These are phyloP conservation scores for Venturia nashicola DNA, from an alignment of 2,329 filamentous ascomycete genomes.

Conservation along the genomic window DNA sequence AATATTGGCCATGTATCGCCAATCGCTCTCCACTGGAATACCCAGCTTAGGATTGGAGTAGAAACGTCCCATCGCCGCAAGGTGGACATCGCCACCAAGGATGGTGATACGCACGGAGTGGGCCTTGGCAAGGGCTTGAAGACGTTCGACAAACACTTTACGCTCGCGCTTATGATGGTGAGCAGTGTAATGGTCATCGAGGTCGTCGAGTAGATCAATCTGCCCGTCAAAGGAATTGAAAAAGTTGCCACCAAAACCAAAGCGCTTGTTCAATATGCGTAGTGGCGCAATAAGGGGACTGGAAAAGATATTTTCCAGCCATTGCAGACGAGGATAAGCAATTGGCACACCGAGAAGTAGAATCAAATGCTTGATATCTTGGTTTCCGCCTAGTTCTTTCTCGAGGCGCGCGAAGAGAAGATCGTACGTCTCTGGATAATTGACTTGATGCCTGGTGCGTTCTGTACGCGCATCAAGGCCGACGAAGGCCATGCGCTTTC, in stretches of 20 bases:
- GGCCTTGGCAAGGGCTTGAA: slow-evolving; percentile 46
- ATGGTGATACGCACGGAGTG: slow-evolving; percentile 48
- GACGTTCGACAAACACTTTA: slow-evolving; percentile 52
- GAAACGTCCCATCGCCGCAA: slow-evolving; percentile 52
- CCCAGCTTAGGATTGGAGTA: slow-evolving; percentile 47
- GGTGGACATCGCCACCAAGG: slow-evolving; percentile 51
- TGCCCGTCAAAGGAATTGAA: slow-evolving; percentile 90
- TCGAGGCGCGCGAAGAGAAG: slow-evolving; percentile 45
- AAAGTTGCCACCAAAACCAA: slow-evolving; percentile 71
- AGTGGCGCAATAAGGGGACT: slow-evolving; percentile 81
- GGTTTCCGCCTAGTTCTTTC: slow-evolving; percentile 38
- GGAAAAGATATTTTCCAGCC: slow-evolving; percentile 84
- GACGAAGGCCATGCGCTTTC: slow-evolving; percentile 50
- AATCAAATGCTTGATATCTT: slow-evolving; percentile 49
- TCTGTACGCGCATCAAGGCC: slow-evolving; percentile 51
- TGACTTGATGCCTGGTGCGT: slow-evolving; percentile 85
- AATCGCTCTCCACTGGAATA: slow-evolving; percentile 45
- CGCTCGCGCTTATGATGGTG: slow-evolving; percentile 85
- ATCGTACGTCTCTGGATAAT: slow-evolving; percentile 59
- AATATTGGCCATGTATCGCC: slow-evolving; percentile 52
- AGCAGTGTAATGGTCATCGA: slow-evolving; percentile 72
- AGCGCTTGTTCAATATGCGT: slow-evolving; percentile 79
- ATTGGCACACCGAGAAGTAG: slow-evolving; percentile 62
- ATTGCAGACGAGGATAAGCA: slow-evolving; percentile 63
- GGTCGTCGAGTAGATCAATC: slow-evolving; percentile 51